Base-by-base conservation (phyloP, 305 asterid genomes). In the Striga hermonthica region DNA sequence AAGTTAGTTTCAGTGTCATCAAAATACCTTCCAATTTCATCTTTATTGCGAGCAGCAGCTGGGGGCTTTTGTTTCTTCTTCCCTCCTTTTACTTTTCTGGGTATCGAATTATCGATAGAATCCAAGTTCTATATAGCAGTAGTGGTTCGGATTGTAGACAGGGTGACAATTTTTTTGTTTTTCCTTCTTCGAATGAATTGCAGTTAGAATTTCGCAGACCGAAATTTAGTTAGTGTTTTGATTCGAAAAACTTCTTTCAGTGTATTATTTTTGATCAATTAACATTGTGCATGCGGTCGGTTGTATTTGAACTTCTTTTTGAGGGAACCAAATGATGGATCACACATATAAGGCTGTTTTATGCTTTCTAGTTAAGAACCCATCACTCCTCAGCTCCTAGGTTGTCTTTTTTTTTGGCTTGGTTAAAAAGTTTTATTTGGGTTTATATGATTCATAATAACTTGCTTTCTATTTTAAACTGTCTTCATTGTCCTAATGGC, bases 381-480 rank as follows among this genome's bases (percentile, higher is more conserved):
- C 31, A 22, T 22, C 31, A 22, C 31, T 22, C 31, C 1, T 22
- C 31, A 22, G 31, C 31, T 22, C 31, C 62, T 56, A 56, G 9
- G 36, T 41, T 41, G 12, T 37, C 47, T 2, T 5, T 72, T 68
- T 16, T 50, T 55, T n/a, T n/a, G n/a, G 37, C 38, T 57, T 6
- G 59, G 53, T 66, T 45, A 57, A 64, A 49, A 22, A 1, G 63
- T 48, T 66, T 64, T 45, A 10, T 35, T 69, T 50, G 37, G n/a
- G 39, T 61, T 59, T 64, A 35, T 57, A 15, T 61, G 69, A 44
- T 47, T 45, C 12, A 37, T 12, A 38, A 22, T 36, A 13, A 45
- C 54, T 40, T 48, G 10, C 34, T 9, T 72, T 50, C 43, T 15
- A 34, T 16, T 48, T 7, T 59, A 39, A 13, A 59, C 45, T 13